Evolutionary conservation across 2,329 filamentous ascomycete genomes (phyloP), one percentile per base, ranked within the genome.

Genomic region (Nannizziopsis barbatae): DNA sequence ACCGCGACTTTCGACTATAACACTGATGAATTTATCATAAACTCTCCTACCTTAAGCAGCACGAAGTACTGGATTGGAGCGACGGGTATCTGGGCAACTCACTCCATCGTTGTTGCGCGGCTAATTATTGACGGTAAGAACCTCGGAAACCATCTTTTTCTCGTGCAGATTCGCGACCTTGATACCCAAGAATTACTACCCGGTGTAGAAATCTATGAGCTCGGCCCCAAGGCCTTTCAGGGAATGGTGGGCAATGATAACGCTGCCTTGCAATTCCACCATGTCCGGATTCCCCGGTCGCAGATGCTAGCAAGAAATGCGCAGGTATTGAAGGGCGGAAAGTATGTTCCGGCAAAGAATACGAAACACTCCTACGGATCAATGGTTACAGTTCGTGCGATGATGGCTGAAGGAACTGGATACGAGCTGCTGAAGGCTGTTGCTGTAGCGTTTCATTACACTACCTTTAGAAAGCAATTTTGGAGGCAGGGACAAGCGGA

Each of bases 391-490:
- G 55, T 62, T 8, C 58, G 64, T 6, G 55, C 54, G 8, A 54
- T 58, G 14, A 61, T 67, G 41, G 56, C 58, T 12, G 53, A 56
- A 27, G 52, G 51, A 20, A 54, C 53, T 9, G 58, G 57, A 7
- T 62, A 60, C 49, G 51, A 57, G 20, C 53, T 65, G 18, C 57
- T 62, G 5, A 59, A 59, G 44, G 63, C 64, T 2, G 58, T 64
- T n/a, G 58, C 62, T 12, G 64, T 63, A 22, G 60, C 62, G 10
- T 60, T 60, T 40, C 58, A 63, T 17, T 67, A 65, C 15, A 52
- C 52, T 10, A 54, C 40, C 7, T 52, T 54, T 36, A 48, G 52
- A 9, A 52, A 50, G 32, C 52, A 64, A 35, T 53, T 53, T 33
- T 49, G 45, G 42, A 37, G 31, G 12, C 47, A 52, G 8, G 46